These are phyloP conservation scores for Naumovozyma dairenensis DNA, from an alignment of 805 yeast species.

Conservation along the genomic window DNA sequence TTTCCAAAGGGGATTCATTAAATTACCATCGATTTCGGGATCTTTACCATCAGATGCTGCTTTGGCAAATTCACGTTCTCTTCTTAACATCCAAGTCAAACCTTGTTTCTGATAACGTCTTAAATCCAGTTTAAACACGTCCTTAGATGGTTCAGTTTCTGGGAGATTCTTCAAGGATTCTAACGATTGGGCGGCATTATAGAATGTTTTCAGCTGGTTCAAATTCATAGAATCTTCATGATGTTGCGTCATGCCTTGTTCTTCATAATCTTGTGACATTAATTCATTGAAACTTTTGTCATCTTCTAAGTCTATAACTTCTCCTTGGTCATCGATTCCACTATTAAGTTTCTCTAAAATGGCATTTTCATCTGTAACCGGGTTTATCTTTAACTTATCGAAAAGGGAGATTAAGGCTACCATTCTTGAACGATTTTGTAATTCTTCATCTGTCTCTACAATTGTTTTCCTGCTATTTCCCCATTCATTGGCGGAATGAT, in stretches of 20 bases:
- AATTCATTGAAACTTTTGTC: slow-evolving; percentile 20
- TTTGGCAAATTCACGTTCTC: slow-evolving; percentile 51
- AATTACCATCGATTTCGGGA: slow-evolving; percentile 37
- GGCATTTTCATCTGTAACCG: slow-evolving; percentile 11
- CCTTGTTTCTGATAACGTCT: slow-evolving; percentile 80
- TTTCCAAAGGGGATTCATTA: slow-evolving; percentile 81
- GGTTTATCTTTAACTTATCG: slow-evolving; percentile 34
- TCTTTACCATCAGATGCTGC: slow-evolving; percentile 17
- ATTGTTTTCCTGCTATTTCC: slow-evolving; percentile 12
- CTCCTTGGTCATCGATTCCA: slow-evolving; percentile 12
- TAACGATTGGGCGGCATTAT: slow-evolving; percentile 58
- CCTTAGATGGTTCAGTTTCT: slow-evolving; percentile 43
- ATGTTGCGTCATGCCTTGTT: slow-evolving; percentile 12
- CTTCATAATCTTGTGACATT: slow-evolving; percentile 6
- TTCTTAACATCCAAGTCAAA: slow-evolving; percentile 76
- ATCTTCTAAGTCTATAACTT: slow-evolving; percentile 30
- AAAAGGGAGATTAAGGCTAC: slow-evolving; percentile 47
- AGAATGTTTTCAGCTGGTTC: slow-evolving; percentile 69
- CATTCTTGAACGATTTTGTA: slow-evolving; percentile 42
- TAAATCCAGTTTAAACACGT: slow-evolving; percentile 45
- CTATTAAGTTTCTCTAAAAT: slow-evolving; percentile 6
- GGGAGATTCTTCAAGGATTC: slow-evolving; percentile 50
- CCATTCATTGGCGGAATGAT: slow-evolving; percentile 7
- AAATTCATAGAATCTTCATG: slow-evolving; percentile 39
- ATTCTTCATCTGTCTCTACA: slow-evolving; percentile 46